Percentiles rank a stretch among this genome's conserved stretches.
phyloP scores from a whole-genome alignment of 768 basidiomycete genomes.

The Hygrocybe punicea region DNA sequence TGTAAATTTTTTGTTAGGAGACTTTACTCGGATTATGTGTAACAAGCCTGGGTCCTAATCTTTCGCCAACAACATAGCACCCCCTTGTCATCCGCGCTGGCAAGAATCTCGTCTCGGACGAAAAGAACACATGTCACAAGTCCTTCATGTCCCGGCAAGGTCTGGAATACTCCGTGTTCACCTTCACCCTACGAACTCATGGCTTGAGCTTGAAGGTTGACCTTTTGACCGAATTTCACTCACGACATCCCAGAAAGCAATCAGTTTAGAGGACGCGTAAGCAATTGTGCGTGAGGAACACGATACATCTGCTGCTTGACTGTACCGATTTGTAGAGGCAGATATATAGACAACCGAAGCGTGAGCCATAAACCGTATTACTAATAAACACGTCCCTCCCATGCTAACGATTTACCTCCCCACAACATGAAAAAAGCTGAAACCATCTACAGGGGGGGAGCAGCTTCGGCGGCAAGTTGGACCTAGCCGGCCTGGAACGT shows the following conservation, averaged over 20 bases:
- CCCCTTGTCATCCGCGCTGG: slow-evolving; percentile 78
- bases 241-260: slow-evolving; percentile 47
- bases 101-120: slow-evolving; percentile 46
- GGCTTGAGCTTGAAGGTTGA: background rate
- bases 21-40: slow-evolving; percentile 12
- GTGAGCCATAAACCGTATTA: background rate
- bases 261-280: slow-evolving; percentile 46
- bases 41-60: slow-evolving; percentile 39
- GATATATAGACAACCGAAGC: slow-evolving; percentile 40
- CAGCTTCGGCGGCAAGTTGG: too few species aligned
- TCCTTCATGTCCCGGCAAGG: slow-evolving; percentile 72
- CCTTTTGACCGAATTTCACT: slow-evolving; percentile 14
- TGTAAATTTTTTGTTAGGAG: slow-evolving; percentile 33
- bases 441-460: too few species aligned
- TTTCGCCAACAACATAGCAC: slow-evolving; percentile 59
- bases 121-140: slow-evolving; percentile 78
- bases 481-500: too few species aligned
- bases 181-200: slow-evolving; percentile 39
- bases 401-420: too few species aligned
- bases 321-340: slow-evolving; percentile 47
- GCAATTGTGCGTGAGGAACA: slow-evolving; percentile 38
- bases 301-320: slow-evolving; percentile 48
- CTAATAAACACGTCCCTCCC: background rate
- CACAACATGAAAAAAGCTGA: too few species aligned
- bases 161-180: slow-evolving; percentile 58